Evolutionary conservation across 176 grass and related monocot genomes (phyloP).

Genomic region (Oryza glaberrima): DNA sequence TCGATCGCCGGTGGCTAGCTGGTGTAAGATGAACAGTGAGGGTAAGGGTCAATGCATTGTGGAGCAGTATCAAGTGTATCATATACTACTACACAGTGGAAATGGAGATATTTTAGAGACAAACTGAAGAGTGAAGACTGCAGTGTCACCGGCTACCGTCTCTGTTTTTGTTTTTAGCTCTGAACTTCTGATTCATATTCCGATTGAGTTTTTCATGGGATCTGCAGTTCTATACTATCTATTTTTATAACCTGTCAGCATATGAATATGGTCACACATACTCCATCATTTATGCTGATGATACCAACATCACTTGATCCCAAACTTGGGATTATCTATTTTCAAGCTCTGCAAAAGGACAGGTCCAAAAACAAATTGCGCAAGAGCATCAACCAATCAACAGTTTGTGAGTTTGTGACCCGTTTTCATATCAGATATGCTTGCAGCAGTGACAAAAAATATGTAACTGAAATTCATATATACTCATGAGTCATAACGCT

Average conservation of each 20-base stretch:
- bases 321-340: not conserved
- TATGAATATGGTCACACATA: not conserved
- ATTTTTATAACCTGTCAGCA: not conserved
- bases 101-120: not conserved
- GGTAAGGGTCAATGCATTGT: constrained; percentile 1
- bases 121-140: not conserved
- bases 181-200: not conserved
- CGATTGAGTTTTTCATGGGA: not conserved
- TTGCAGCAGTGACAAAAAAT: not conserved
- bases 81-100: not conserved
- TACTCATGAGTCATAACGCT: not conserved
- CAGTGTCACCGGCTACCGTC: not conserved
- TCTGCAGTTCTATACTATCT: not conserved
- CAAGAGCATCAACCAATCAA: too few species aligned
- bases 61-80: not conserved
- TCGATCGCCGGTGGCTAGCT: constrained; percentile 10
- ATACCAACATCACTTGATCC: not conserved
- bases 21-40: not conserved
- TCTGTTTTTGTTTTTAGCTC: not conserved
- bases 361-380: not conserved
- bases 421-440: not conserved
- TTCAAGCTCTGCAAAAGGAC: not conserved
- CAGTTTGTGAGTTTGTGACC: too few species aligned
- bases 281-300: not conserved
- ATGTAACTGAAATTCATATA: not conserved